Percentiles rank a stretch among this genome's conserved stretches.
Evolutionary conservation across 2,329 filamentous ascomycete genomes (phyloP).

Genomic region (Claviceps fusiformis): DNA sequence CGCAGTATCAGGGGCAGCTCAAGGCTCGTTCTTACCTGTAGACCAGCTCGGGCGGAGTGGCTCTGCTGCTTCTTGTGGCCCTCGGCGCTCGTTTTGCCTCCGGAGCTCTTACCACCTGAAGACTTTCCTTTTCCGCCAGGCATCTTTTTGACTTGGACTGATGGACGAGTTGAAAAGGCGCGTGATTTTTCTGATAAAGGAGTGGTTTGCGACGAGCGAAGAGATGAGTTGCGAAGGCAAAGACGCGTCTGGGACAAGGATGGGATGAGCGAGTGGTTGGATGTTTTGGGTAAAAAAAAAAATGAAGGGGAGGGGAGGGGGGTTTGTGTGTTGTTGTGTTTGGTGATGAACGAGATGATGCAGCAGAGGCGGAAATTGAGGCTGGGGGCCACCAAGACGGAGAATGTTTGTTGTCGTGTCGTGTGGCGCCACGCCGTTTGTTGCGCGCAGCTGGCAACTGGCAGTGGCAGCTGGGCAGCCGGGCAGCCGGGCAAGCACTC

Average conservation of each 20-base stretch:
- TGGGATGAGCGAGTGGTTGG: neutral
- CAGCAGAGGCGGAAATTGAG: constrained; percentile 5
- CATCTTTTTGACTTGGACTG: constrained; percentile 25
- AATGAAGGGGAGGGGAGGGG: too few relatives aligned
- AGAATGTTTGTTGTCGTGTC: neutral
- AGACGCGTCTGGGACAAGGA: neutral
- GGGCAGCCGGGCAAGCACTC: too few relatives aligned
- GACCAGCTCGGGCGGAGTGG: constrained; percentile 86
- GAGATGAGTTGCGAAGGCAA: constrained; percentile 1
- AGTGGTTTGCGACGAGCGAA: neutral
- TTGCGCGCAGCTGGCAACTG: too few relatives aligned
- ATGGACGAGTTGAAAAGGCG: constrained; percentile 1
- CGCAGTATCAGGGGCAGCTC: constrained; percentile 12
- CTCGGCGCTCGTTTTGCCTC: constrained; percentile 57
- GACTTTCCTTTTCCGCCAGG: constrained; percentile 91
- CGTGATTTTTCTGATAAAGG: neutral
- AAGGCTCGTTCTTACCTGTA: constrained; percentile 54
- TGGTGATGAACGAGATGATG: neutral
- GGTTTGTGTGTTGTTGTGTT: too few relatives aligned
- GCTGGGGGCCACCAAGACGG: neutral
- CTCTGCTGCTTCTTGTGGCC: constrained; percentile 79
- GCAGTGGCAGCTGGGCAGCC: too few relatives aligned
- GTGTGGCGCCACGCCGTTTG: neutral
- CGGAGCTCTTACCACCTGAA: constrained; percentile 74
- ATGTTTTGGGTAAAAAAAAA: neutral